These are phyloP conservation scores for Ilyonectria sp. DNA, from an alignment of 2,329 filamentous ascomycete genomes.

Conservation along the genomic window DNA sequence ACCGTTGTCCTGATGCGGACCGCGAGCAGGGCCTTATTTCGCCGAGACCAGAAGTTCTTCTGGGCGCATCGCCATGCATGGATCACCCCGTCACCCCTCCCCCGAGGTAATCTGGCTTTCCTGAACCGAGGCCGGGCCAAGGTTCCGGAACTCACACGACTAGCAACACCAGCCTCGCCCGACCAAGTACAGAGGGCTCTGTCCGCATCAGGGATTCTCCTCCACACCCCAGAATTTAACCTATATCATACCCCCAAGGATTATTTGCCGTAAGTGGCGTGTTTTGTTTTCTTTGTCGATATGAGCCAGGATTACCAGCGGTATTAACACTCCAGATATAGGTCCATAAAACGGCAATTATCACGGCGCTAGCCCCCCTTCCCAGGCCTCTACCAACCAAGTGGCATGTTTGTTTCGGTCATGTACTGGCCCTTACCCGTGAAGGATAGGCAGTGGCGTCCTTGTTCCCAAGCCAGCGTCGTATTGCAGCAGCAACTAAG, in stretches of 20 bases:
- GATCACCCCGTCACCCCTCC: conserved; percentile 5
- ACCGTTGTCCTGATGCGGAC: conserved; percentile 31
- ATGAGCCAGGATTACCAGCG: conserved; percentile 32
- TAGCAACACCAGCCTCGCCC: conserved; percentile 2
- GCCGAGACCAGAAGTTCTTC: conserved; percentile 34
- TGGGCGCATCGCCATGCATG: conserved; percentile 31
- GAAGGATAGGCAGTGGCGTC: conserved; percentile 33
- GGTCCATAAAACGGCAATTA: conserved; percentile 48
- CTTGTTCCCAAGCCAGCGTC: conserved; percentile 42
- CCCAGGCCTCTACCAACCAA: conserved; percentile 44
- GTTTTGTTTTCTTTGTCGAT: conserved; percentile 31
- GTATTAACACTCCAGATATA: conserved; percentile 47
- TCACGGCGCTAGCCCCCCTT: conserved; percentile 41
- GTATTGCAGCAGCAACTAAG: conserved; percentile 44
- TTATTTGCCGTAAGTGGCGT: conserved; percentile 29
- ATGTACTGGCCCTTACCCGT: conserved; percentile 36
- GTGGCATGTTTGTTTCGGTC: conserved; percentile 42
- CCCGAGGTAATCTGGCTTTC: conserved; percentile 13
- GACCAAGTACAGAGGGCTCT: conserved; percentile 14
- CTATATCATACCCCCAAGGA: conserved; percentile 24
- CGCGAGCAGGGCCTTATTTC: conserved; percentile 33
- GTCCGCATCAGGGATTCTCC: conserved; percentile 18
- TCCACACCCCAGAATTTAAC: conserved; percentile 34
- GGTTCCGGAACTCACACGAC: conserved; percentile 18
- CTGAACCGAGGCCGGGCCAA: conserved; percentile 11